Evolutionary conservation across 2,329 filamentous ascomycete genomes (phyloP).

Genomic region (Fusarium compactum): DNA sequence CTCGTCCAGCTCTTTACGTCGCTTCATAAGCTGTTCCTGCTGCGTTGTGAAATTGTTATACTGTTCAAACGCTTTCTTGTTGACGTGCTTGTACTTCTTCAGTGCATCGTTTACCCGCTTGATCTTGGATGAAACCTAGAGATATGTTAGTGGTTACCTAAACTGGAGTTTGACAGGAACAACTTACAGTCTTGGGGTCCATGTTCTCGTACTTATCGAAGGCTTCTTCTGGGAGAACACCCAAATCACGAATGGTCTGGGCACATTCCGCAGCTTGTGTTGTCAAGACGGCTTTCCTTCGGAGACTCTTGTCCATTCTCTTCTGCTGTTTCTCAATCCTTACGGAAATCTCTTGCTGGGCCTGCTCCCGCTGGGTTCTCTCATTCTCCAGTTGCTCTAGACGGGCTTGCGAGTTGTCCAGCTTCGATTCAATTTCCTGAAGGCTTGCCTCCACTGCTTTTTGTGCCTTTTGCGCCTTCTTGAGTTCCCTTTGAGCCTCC

Average conservation of each 20-base stretch:
- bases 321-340: slow-evolving; percentile 89
- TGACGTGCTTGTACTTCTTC: slow-evolving; percentile 97
- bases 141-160: slow-evolving; percentile 20
- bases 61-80: slow-evolving; percentile 99
- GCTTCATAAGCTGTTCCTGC: slow-evolving; percentile 85
- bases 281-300: slow-evolving; percentile 84
- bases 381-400: slow-evolving; percentile 67
- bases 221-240: slow-evolving; percentile 92
- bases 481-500: slow-evolving; percentile 84
- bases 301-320: slow-evolving; percentile 90
- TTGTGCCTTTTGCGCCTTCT: slow-evolving; percentile 78
- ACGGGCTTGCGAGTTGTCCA: slow-evolving; percentile 65
- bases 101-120: slow-evolving; percentile 92
- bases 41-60: slow-evolving; percentile 97
- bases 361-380: slow-evolving; percentile 74
- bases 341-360: slow-evolving; percentile 79
- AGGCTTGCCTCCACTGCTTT: slow-evolving; percentile 76
- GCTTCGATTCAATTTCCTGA: slow-evolving; percentile 77
- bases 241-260: slow-evolving; percentile 91
- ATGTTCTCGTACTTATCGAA: slow-evolving; percentile 91
- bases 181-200: slow-evolving; percentile 78
- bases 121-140: slow-evolving; percentile 72
- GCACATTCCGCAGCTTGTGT: slow-evolving; percentile 83
- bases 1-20: slow-evolving; percentile 86
- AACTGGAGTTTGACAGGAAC: neutral